These are phyloP conservation scores for Oehlia diaphana DNA, from an alignment of 192 early-diverging fungal genomes.

Conservation along the genomic window DNA sequence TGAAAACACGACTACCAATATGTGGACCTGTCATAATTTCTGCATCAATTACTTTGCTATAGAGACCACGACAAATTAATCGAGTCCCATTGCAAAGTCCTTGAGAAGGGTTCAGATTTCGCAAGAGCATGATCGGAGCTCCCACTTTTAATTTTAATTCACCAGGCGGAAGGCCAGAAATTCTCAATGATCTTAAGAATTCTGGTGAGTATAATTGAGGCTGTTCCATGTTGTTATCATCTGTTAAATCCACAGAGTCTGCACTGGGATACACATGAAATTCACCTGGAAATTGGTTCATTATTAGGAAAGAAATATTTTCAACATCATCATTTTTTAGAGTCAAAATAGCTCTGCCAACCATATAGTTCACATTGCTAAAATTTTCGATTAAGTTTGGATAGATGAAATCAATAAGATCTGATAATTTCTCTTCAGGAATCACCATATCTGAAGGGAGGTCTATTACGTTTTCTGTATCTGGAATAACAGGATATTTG, in stretches of 20 bases:
- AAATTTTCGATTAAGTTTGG: slow-evolving; percentile 14
- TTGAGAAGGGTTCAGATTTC: no score
- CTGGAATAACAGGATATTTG: neutral
- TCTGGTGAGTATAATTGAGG: neutral
- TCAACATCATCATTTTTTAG: slow-evolving; percentile 31
- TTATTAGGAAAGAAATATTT: slow-evolving; percentile 5
- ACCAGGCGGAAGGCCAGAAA: no score
- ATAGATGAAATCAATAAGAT: slow-evolving; percentile 24
- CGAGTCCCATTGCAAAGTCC: no score
- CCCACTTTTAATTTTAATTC: no score
- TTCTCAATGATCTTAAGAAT: neutral
- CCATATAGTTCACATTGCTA: neutral
- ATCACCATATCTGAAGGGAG: neutral
- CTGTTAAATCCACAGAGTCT: neutral
- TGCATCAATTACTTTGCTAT: no score
- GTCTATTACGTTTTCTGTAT: neutral
- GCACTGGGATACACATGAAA: slow-evolving; percentile 8
- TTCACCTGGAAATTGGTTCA: neutral
- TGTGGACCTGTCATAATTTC: no score
- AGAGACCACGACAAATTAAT: no score
- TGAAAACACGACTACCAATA: no score
- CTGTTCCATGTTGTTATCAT: neutral
- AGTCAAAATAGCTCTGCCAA: slow-evolving; percentile 14
- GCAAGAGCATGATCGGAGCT: no score
- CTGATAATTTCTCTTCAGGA: neutral